Evolutionary conservation across 345 rosid species (phyloP).

Genomic region (Cardamine chenopodiifolia): DNA sequence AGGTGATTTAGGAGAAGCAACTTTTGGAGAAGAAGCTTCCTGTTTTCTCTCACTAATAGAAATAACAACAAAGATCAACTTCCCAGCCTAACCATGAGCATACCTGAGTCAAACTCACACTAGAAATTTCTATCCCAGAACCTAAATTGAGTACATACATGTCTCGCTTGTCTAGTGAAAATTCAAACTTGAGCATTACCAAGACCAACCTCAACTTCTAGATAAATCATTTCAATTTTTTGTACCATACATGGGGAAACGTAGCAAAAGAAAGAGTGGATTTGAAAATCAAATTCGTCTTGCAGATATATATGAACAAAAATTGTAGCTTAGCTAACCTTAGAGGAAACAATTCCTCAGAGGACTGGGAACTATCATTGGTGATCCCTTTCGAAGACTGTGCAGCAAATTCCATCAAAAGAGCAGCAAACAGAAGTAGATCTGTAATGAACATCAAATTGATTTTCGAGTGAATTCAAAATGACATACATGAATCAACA

Average conservation of each 20-base stretch:
- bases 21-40: constrained; percentile 43
- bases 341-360: constrained; percentile 74
- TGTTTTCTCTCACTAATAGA: constrained; percentile 47
- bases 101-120: not conserved
- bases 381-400: constrained; percentile 78
- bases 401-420: constrained; percentile 92
- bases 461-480: constrained; percentile 8
- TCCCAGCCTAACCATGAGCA: constrained; percentile 21
- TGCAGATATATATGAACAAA: not conserved
- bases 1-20: constrained; percentile 54
- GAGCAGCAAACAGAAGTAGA: constrained; percentile 80
- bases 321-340: constrained; percentile 48
- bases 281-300: not conserved
- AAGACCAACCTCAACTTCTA: constrained; percentile 10
- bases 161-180: not conserved
- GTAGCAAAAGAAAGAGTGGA: not conserved
- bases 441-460: constrained; percentile 47
- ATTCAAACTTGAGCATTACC: constrained; percentile 5
- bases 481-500: constrained; percentile 20
- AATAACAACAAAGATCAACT: constrained; percentile 35
- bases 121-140: not conserved
- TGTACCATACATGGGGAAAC: not conserved
- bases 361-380: constrained; percentile 51
- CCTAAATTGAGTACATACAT: not conserved
- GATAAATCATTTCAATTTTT: not conserved